Conservation (phyloP, 2,329 filamentous ascomycete genomes). For the Fusarium hostae region DNA sequence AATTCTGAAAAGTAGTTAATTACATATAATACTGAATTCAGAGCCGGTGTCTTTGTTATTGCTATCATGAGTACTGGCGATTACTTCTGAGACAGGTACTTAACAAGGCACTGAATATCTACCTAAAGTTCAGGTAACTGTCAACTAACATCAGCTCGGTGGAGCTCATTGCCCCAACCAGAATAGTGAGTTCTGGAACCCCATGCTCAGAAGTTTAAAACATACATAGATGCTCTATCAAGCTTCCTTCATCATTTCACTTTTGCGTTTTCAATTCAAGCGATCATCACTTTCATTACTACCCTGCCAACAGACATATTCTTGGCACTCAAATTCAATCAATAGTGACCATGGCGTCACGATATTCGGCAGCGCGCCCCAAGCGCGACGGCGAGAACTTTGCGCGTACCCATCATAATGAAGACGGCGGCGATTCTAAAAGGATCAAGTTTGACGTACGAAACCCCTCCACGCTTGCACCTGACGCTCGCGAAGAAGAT, state of each 20-base stretch:
- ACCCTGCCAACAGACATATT: not conserved
- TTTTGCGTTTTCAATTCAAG: conserved; percentile 16
- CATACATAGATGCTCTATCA: conserved; percentile 24
- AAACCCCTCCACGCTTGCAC: conserved; percentile 91
- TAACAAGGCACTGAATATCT: not conserved
- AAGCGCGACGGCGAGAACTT: conserved; percentile 87
- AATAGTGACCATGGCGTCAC: conserved; percentile 60
- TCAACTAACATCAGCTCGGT: not conserved
- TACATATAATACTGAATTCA: not conserved
- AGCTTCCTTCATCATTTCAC: conserved; percentile 15
- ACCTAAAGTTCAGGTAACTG: not conserved
- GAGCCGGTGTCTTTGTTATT: not conserved
- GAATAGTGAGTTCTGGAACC: conserved; percentile 5
- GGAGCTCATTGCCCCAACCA: conserved; percentile 18
- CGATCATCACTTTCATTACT: not conserved
- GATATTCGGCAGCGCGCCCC: conserved; percentile 75
- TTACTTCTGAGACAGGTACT: not conserved
- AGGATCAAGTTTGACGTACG: conserved; percentile 93
- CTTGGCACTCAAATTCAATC: not conserved
- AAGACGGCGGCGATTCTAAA: conserved; percentile 66
- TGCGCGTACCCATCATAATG: conserved; percentile 76
- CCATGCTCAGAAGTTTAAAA: conserved; percentile 1
- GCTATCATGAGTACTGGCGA: not conserved
- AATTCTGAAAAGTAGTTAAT: not conserved
- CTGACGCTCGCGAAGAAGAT: conserved; percentile 78